These are phyloP conservation scores for Multifurca ochricompacta DNA, from an alignment of 768 basidiomycete genomes.

Conservation along the genomic window DNA sequence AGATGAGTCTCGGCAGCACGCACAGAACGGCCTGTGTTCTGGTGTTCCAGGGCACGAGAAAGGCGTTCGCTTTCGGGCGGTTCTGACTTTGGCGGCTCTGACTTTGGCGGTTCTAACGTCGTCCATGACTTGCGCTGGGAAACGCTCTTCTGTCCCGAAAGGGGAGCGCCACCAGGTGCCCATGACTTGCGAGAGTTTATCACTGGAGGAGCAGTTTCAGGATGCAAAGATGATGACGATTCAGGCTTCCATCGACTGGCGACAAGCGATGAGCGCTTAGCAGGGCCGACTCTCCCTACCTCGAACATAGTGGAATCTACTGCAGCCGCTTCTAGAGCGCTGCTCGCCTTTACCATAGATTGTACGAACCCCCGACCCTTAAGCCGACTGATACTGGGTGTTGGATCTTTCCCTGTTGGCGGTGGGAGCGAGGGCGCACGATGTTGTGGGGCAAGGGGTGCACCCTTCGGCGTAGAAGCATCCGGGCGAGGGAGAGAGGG, in stretches of 20 bases:
- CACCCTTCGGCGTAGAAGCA: constrained; percentile 40
- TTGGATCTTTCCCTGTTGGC: constrained; percentile 56
- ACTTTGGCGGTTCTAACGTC: constrained; percentile 1
- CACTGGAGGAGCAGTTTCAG: neutral
- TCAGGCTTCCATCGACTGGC: constrained; percentile 17
- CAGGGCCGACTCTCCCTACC: neutral
- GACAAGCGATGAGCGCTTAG: constrained; percentile 8
- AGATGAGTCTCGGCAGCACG: constrained; percentile 2
- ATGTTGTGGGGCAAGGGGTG: constrained; percentile 38
- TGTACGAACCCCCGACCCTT: constrained; percentile 85
- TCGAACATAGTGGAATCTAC: constrained; percentile 28
- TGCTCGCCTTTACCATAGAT: constrained; percentile 67
- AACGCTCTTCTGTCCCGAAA: neutral
- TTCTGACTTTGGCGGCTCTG: neutral
- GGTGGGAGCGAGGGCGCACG: constrained; percentile 53
- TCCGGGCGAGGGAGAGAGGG: constrained; percentile 45
- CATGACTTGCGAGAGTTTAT: constrained; percentile 13
- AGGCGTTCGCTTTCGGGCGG: constrained; percentile 2
- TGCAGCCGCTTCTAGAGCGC: constrained; percentile 36
- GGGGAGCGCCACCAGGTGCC: constrained; percentile 1
- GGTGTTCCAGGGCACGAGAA: neutral
- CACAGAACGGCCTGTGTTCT: neutral
- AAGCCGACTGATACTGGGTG: constrained; percentile 74
- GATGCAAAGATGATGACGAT: neutral
- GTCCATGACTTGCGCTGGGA: constrained; percentile 15